Evolutionary conservation across 208 protist species (phyloP).

Genomic region (Crithidia brevicula): DNA sequence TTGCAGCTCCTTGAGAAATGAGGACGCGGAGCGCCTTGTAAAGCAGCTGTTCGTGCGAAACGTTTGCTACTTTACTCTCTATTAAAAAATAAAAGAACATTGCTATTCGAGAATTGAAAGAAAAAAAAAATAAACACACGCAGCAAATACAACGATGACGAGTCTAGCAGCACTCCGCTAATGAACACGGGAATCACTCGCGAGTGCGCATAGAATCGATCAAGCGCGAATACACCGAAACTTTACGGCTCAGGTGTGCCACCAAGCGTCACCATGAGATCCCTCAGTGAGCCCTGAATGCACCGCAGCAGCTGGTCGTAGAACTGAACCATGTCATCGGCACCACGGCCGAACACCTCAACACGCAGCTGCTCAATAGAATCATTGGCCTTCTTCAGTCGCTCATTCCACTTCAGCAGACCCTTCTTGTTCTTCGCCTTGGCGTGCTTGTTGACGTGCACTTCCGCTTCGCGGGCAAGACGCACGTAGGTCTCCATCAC

Average conservation of each 20-base stretch:
- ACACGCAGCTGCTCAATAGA: constrained; percentile 4
- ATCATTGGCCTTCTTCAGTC: background rate
- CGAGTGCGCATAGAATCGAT: too few relatives aligned
- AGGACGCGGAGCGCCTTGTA: too few relatives aligned
- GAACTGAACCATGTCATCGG: constrained; percentile 9
- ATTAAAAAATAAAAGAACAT: too few relatives aligned
- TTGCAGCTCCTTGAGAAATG: too few relatives aligned
- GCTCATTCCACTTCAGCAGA: background rate
- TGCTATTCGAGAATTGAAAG: too few relatives aligned
- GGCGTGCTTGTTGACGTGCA: constrained; percentile 4
- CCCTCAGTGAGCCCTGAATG: background rate
- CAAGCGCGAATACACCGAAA: too few relatives aligned
- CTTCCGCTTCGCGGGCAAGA: background rate
- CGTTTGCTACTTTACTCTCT: too few relatives aligned
- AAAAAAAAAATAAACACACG: too few relatives aligned
- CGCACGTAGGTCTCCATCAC: constrained; percentile 14
- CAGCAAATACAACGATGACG: too few relatives aligned
- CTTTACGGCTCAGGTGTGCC: background rate
- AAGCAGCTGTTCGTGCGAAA: too few relatives aligned
- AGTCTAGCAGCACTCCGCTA: too few relatives aligned
- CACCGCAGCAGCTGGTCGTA: constrained; percentile 8
- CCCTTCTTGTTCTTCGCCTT: background rate
- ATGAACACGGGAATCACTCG: too few relatives aligned
- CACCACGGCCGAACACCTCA: constrained; percentile 7
- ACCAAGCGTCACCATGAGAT: constrained; percentile 10